Percentiles rank a stretch among this genome's conserved stretches.
These are phyloP conservation scores for Chrysophaeum taylorii DNA, from an alignment of 352 stramenopile genomes.

Conservation along the genomic window DNA sequence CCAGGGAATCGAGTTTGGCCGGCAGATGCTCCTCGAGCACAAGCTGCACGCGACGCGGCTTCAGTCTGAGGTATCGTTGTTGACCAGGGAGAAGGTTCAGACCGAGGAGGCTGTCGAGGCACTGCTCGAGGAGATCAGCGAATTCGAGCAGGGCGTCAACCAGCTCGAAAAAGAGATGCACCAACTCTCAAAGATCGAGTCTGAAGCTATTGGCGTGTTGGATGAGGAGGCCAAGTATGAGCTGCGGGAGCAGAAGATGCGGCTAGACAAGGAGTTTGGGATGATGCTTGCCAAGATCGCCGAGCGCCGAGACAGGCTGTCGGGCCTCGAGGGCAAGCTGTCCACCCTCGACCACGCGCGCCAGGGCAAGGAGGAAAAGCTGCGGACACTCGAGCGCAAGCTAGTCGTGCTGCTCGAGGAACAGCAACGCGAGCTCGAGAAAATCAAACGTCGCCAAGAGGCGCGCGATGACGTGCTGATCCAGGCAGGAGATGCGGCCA, in stretches of 20 bases:
- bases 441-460: conserved; percentile 50
- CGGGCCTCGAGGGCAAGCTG: conserved; percentile 68
- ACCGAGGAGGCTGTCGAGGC: conserved; percentile 72
- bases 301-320: conserved; percentile 71
- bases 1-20: conserved; percentile 81
- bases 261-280: conserved; percentile 82
- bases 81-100: conserved; percentile 71
- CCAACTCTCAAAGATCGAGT: conserved; percentile 72
- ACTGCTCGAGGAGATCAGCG: conserved; percentile 75
- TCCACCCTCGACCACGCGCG: conserved; percentile 65
- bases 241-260: conserved; percentile 80
- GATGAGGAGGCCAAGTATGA: conserved; percentile 70
- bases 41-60: conserved; percentile 83
- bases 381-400: conserved; percentile 80
- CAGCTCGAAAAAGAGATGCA: conserved; percentile 83
- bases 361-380: conserved; percentile 76
- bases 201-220: conserved; percentile 61
- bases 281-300: conserved; percentile 83
- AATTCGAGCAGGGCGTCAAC: conserved; percentile 78
- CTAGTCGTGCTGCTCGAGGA: conserved; percentile 84
- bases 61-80: conserved; percentile 77
- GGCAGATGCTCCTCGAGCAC: conserved; percentile 87
- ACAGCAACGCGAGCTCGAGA: conserved; percentile 75
- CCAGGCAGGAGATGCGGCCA: background rate
- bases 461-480: conserved; percentile 28